These are phyloP conservation scores for Panicum miliaceum DNA, from an alignment of 176 grass and related monocot genomes.

Conservation along the genomic window DNA sequence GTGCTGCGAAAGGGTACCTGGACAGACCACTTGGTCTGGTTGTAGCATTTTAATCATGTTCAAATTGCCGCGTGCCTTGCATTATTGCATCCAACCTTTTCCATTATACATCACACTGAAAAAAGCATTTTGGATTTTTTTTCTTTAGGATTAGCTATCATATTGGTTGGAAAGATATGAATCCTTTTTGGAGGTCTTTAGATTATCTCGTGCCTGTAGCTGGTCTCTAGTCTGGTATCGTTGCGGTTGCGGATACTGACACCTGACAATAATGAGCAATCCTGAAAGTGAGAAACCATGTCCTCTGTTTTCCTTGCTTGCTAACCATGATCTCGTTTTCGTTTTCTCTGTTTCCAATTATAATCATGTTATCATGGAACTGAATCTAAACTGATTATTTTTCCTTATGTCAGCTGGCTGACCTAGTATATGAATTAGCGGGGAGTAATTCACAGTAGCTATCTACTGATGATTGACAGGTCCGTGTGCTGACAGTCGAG, in stretches of 20 bases:
- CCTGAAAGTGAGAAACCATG: neutral
- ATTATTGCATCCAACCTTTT: slow-evolving; percentile 39
- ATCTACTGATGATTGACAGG: slow-evolving; percentile 45
- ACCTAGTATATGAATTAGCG: neutral
- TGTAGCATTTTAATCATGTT: slow-evolving; percentile 7
- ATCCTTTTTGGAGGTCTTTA: neutral
- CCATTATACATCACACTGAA: neutral
- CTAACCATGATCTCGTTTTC: no score
- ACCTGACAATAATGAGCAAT: neutral
- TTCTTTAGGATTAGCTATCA: neutral
- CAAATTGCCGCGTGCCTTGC: slow-evolving; percentile 10
- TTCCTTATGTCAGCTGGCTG: neutral
- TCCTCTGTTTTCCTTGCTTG: neutral
- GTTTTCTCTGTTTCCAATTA: no score
- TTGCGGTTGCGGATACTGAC: neutral
- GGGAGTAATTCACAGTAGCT: neutral
- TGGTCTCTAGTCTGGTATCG: neutral
- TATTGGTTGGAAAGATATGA: neutral
- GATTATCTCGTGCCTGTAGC: neutral
- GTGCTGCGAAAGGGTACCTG: neutral
- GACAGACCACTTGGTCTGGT: neutral
- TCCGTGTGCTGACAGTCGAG: slow-evolving; percentile 72
- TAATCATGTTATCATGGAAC: neutral
- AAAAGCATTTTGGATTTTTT: slow-evolving; percentile 17
- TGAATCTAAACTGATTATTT: neutral